Evolutionary conservation across 768 basidiomycete genomes (phyloP), one percentile per base, ranked within the genome.

Genomic region (Pleurotus tuoliensis): DNA sequence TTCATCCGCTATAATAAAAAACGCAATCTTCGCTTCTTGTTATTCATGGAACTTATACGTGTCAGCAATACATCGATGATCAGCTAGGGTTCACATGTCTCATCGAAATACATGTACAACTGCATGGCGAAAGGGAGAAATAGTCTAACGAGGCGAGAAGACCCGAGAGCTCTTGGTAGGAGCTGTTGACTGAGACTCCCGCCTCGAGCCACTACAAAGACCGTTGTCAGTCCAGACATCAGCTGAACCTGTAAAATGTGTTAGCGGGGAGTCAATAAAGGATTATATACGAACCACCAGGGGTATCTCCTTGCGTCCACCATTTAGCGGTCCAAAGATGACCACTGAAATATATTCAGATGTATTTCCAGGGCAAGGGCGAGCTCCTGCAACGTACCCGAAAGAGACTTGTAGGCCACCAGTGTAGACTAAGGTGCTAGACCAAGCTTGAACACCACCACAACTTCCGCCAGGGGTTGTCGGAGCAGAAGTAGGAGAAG

Each of bases 151-250:
- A 39, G 51, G 24, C 38, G 39, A 53, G 24, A 73, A 73, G 59
- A 70, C 63, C 18, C 72, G 65, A 3, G 68, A 69, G 39, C 20
- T 59, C 46, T 59, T 63, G 51, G 39, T 37, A 34, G 45, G 47
- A 15, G 58, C 39, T 34, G 30, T 20, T 56, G 34, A 5, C 48
- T 54, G 24, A 52, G 37, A 44, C 55, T 47, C 63, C 51, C 65
- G 66, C 46, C 56, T 56, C 40, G 60, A 61, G 22, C 64, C 56
- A 39, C 67, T 60, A 67, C 86, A 87, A 54, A 76, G 63, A 13
- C 84, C 84, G 66, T 82, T 71, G 60, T 85, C 78, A 39, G 76
- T 71, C 84, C 84, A 87, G 46, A 76, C 81, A 55, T 76, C 79
- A 16, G 76, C 73, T 37, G 73, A 22, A 43, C 79, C 82, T 84